Percentiles rank a stretch among this genome's conserved stretches.
phyloP scores from a whole-genome alignment of 345 rosid species.

The Bruguiera sexangula region DNA sequence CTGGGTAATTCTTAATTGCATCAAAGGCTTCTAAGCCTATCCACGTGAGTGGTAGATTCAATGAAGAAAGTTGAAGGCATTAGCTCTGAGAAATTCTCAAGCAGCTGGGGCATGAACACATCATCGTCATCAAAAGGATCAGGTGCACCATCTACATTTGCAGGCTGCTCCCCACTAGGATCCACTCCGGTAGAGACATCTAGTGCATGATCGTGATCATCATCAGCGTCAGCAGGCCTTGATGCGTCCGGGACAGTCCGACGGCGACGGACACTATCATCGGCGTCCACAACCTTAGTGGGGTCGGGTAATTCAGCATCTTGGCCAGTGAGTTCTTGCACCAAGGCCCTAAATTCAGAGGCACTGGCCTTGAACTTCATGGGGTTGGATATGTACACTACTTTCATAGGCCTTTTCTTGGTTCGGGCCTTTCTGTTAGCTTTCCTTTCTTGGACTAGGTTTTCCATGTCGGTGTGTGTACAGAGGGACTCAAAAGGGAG shows the following conservation, averaged over 20 bases:
- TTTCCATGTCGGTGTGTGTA: background rate
- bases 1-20: background rate
- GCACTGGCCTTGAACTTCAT: conserved; percentile 39
- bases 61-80: conserved; percentile 14
- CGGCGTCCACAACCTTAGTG: conserved; percentile 1
- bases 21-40: background rate
- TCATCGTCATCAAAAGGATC: conserved; percentile 25
- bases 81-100: conserved; percentile 28
- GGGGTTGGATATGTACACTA: conserved; percentile 56
- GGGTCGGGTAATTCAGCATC: conserved; percentile 36
- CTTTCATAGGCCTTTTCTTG: conserved; percentile 35
- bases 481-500: background rate
- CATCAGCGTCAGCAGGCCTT: background rate
- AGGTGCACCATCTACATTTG: background rate
- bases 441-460: conserved; percentile 11
- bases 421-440: background rate
- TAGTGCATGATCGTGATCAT: background rate
- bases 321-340: conserved; percentile 51
- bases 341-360: conserved; percentile 43
- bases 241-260: conserved; percentile 14
- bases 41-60: conserved; percentile 14
- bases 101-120: conserved; percentile 25
- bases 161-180: background rate
- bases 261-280: background rate
- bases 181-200: conserved; percentile 4